Conservation (phyloP, 73 alveolate species). For the Symbiodinium pilosum region DNA sequence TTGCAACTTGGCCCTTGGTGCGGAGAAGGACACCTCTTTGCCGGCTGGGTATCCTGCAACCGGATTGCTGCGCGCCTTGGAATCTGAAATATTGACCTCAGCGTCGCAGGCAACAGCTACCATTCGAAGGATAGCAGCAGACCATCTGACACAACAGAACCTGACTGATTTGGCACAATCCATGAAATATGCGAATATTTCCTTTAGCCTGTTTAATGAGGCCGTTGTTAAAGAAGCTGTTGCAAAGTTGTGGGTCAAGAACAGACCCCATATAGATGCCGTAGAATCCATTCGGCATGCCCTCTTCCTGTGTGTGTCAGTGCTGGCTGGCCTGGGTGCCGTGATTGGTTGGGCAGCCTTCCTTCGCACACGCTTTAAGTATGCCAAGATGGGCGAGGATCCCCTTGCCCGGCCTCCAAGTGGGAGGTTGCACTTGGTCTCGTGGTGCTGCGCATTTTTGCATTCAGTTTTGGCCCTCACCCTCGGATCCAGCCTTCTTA, state of each 20-base stretch:
- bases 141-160: slow-evolving; percentile 5
- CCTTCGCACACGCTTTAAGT: slow-evolving; percentile 17
- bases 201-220: slow-evolving; percentile 51
- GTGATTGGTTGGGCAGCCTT: slow-evolving; percentile 56
- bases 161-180: slow-evolving; percentile 20
- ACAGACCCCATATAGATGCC: slow-evolving; percentile 52
- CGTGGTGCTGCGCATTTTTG: slow-evolving; percentile 52
- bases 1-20: slow-evolving; percentile 48
- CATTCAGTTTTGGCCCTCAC: not conserved
- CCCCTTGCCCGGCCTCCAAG: slow-evolving; percentile 28
- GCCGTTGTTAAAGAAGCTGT: slow-evolving; percentile 71
- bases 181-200: slow-evolving; percentile 36
- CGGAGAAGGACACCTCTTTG: not conserved
- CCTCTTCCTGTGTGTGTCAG: slow-evolving; percentile 11
- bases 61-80: slow-evolving; percentile 17
- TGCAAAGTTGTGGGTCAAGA: slow-evolving; percentile 60
- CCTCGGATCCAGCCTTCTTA: slow-evolving; percentile 39
- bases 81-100: not conserved
- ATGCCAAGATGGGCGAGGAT: slow-evolving; percentile 9
- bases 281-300: slow-evolving; percentile 44
- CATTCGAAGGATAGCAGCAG: slow-evolving; percentile 23
- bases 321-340: slow-evolving; percentile 44
- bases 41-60: slow-evolving; percentile 14
- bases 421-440: slow-evolving; percentile 32
- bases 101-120: slow-evolving; percentile 21